Evolutionary conservation across 2,329 filamentous ascomycete species (phyloP).

Genomic region (Colletotrichum siamense): DNA sequence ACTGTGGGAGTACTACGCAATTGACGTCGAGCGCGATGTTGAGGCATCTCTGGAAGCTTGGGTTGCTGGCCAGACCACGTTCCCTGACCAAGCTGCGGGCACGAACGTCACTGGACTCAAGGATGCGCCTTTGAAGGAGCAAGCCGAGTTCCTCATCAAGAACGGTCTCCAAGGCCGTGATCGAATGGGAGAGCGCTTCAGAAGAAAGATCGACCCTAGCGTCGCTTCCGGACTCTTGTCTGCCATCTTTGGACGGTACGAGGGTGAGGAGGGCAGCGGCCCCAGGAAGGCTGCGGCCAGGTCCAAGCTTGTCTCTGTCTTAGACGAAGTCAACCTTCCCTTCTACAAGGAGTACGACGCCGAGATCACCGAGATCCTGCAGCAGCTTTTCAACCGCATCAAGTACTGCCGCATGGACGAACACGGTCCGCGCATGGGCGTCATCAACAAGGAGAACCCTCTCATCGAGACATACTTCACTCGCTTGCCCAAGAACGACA

Average conservation of each 20-base stretch:
- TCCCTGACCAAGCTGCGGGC: conserved; percentile 50
- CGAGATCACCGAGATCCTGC: conserved; percentile 81
- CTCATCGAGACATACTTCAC: conserved; percentile 97
- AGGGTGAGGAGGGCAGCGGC: conserved; percentile 50
- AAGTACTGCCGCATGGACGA: conserved; percentile 95
- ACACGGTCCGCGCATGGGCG: conserved; percentile 84
- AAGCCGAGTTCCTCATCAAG: conserved; percentile 68
- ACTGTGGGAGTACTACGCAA: conserved; percentile 92
- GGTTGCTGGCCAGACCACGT: conserved; percentile 63
- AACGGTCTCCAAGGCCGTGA: conserved; percentile 75
- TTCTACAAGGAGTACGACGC: conserved; percentile 92
- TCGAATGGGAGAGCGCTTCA: conserved; percentile 80
- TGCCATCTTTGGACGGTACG: conserved; percentile 72
- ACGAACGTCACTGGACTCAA: conserved; percentile 54
- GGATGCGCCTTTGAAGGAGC: conserved; percentile 48
- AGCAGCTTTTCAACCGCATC: conserved; percentile 92
- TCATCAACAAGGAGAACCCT: conserved; percentile 77
- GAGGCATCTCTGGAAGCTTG: conserved; percentile 75
- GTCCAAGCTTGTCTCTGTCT: conserved; percentile 64
- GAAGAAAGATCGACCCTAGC: conserved; percentile 72
- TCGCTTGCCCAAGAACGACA: conserved; percentile 78
- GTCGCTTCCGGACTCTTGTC: conserved; percentile 73
- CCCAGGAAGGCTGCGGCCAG: conserved; percentile 57
- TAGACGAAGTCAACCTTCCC: conserved; percentile 85
- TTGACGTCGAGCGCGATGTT: conserved; percentile 78